phyloP scores from a whole-genome alignment of 345 rosid species.

The Citrus mangshanensis region DNA sequence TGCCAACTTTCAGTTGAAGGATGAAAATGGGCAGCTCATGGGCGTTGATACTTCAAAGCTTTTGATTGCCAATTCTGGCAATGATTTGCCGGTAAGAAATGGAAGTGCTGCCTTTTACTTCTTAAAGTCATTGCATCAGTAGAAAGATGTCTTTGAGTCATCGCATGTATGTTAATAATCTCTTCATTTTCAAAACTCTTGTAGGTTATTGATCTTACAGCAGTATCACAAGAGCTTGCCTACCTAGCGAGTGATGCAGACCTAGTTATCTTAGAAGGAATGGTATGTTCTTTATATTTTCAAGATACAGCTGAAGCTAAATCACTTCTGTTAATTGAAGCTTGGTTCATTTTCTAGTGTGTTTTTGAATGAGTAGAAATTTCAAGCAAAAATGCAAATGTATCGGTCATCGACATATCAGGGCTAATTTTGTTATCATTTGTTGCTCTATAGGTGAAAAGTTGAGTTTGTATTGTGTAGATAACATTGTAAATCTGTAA shows the following conservation, averaged over 20 bases:
- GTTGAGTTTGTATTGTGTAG: too few species aligned
- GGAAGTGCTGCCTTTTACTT: not conserved
- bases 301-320: not conserved
- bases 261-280: slow-evolving; percentile 94
- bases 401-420: not conserved
- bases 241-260: slow-evolving; percentile 84
- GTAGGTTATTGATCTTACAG: slow-evolving; percentile 94
- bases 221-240: slow-evolving; percentile 86
- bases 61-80: slow-evolving; percentile 88
- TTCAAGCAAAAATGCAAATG: not conserved
- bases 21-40: slow-evolving; percentile 66
- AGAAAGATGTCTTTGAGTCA: not conserved
- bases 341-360: not conserved
- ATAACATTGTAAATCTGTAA: not conserved
- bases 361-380: not conserved
- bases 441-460: not conserved
- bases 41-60: slow-evolving; percentile 88
- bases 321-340: not conserved
- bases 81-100: slow-evolving; percentile 87
- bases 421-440: not conserved
- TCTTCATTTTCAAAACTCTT: slow-evolving; percentile 9
- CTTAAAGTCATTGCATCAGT: not conserved
- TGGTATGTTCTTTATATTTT: slow-evolving; percentile 53
- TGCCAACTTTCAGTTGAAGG: slow-evolving; percentile 65
- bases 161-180: not conserved